phyloP scores from a whole-genome alignment of 768 basidiomycete species.

The Tricholoma bakamatsutake region DNA sequence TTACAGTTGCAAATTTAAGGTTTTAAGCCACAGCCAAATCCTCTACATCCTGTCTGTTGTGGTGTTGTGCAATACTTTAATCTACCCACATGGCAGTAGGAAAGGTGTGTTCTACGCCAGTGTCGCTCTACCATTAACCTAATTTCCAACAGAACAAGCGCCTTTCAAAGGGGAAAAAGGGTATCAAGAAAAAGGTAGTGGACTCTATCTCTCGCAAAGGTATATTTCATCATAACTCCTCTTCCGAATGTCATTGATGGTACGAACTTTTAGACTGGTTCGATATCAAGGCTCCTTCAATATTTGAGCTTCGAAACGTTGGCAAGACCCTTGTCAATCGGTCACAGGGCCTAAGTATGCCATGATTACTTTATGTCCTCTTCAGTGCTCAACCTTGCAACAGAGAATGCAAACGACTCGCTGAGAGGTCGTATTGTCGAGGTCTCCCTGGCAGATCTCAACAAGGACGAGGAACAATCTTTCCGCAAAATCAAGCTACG shows the following conservation, averaged over 20 bases:
- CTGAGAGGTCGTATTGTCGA: slow-evolving; percentile 96
- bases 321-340: slow-evolving; percentile 99
- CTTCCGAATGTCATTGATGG: neutral
- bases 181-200: slow-evolving; percentile 99
- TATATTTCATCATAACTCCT: slow-evolving; percentile 25
- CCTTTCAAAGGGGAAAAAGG: slow-evolving; percentile 97
- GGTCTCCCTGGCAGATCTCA: slow-evolving; percentile 93
- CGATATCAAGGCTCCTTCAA: slow-evolving; percentile 97
- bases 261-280: slow-evolving; percentile 78
- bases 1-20: slow-evolving; percentile 50
- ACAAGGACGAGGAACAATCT: slow-evolving; percentile 99
- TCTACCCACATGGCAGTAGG: slow-evolving; percentile 77
- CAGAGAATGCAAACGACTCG: slow-evolving; percentile 98
- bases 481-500: slow-evolving; percentile 99
- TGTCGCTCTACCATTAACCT: slow-evolving; percentile 4
- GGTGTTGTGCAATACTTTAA: slow-evolving; percentile 30
- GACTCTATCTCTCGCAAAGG: slow-evolving; percentile 99
- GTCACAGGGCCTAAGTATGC: slow-evolving; percentile 95
- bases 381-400: slow-evolving; percentile 1
- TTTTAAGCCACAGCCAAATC: slow-evolving; percentile 53
- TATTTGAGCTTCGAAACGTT: slow-evolving; percentile 94
- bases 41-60: slow-evolving; percentile 37
- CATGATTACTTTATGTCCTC: neutral
- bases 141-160: slow-evolving; percentile 77
- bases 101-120: slow-evolving; percentile 49